Evolutionary conservation across 306 rosid species (phyloP).

Genomic region (Macrotyloma uniflorum): DNA sequence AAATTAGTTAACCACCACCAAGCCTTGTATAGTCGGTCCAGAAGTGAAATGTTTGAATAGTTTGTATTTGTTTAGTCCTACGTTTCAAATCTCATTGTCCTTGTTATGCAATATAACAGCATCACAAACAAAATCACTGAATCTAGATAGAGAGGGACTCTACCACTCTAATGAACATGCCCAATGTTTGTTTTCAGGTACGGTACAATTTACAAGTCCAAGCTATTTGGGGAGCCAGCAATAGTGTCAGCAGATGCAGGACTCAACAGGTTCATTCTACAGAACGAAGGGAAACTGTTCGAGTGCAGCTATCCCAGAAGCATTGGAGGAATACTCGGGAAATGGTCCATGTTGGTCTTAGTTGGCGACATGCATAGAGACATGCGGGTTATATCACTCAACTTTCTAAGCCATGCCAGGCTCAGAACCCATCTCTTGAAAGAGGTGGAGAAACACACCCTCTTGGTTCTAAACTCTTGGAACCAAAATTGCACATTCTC

Average conservation of each 20-base stretch:
- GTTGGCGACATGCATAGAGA: slow-evolving; percentile 99
- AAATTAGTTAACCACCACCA: not conserved
- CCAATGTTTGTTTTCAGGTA: slow-evolving; percentile 52
- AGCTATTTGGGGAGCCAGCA: slow-evolving; percentile 82
- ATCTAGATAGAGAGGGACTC: not conserved
- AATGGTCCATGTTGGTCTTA: slow-evolving; percentile 98
- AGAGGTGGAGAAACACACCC: slow-evolving; percentile 81
- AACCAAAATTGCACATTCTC: slow-evolving; percentile 60
- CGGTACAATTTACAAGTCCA: slow-evolving; percentile 89
- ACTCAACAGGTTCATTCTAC: slow-evolving; percentile 81
- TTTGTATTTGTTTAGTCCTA: too few species aligned
- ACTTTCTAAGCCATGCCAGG: slow-evolving; percentile 82
- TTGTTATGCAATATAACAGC: too few species aligned
- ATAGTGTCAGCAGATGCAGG: slow-evolving; percentile 97
- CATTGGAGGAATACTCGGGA: slow-evolving; percentile 95
- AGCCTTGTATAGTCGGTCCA: too few species aligned
- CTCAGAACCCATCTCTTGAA: slow-evolving; percentile 69
- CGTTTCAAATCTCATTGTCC: not conserved
- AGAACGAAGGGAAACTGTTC: slow-evolving; percentile 90
- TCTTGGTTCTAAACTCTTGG: slow-evolving; percentile 77
- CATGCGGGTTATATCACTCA: slow-evolving; percentile 84
- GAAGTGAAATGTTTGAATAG: too few species aligned
- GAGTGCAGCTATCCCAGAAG: slow-evolving; percentile 96
- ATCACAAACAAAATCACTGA: not conserved
- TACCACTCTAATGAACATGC: not conserved